Evolutionary conservation across 441 rosid genomes (phyloP).

Genomic region (Erodium moschatum): DNA sequence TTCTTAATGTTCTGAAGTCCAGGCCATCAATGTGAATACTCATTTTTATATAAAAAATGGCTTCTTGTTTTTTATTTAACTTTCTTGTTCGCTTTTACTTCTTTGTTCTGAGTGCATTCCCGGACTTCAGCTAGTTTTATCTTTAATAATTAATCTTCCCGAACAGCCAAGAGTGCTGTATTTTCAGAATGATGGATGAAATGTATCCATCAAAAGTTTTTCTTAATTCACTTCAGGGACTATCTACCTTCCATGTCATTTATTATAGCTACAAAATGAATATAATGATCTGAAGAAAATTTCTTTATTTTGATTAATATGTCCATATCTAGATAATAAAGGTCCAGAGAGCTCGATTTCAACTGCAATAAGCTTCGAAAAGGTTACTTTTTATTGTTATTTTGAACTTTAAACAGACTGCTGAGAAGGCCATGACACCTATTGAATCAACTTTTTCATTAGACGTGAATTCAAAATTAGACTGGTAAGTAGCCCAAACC

Average conservation of each 20-base stretch:
- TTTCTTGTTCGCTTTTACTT: neutral
- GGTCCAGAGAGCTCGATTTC: neutral
- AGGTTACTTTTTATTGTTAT: slow-evolving; percentile 1
- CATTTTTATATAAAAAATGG: too few species aligned
- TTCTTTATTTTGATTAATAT: neutral
- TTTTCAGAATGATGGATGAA: neutral
- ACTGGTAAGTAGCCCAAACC: slow-evolving; percentile 55
- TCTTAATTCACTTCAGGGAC: neutral
- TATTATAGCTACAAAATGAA: neutral
- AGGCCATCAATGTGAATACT: neutral
- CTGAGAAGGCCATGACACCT: slow-evolving; percentile 98
- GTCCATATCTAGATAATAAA: slow-evolving; percentile 1
- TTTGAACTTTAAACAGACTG: slow-evolving; percentile 50
- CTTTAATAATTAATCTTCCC: too few species aligned
- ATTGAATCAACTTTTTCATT: slow-evolving; percentile 87
- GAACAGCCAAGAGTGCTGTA: neutral
- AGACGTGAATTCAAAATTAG: slow-evolving; percentile 88
- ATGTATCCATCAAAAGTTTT: too few species aligned
- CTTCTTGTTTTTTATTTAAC: too few species aligned
- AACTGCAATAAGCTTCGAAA: slow-evolving; percentile 10
- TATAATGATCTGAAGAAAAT: neutral
- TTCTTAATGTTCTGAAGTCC: neutral
- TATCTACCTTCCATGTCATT: neutral
- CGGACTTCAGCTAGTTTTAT: neutral
- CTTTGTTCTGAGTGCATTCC: neutral